These are phyloP conservation scores for Penicillium decumbens DNA, from an alignment of 2,329 filamentous ascomycete genomes.

Conservation along the genomic window DNA sequence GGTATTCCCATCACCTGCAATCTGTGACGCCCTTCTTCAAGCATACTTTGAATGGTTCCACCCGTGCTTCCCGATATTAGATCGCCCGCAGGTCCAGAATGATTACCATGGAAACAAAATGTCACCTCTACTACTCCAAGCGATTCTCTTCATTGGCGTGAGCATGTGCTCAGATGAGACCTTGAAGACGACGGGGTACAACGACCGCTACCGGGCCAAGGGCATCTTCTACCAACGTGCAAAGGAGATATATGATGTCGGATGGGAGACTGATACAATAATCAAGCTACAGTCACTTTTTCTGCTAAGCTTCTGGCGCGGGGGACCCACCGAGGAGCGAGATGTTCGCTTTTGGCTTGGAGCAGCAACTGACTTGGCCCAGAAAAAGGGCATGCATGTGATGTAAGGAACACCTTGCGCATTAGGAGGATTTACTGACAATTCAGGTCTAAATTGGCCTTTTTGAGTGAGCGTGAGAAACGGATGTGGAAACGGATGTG, in stretches of 20 bases:
- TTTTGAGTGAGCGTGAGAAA: constrained; percentile 29
- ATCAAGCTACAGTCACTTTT: constrained; percentile 51
- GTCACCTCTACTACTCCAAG: constrained; percentile 50
- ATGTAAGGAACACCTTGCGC: constrained; percentile 19
- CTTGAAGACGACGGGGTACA: constrained; percentile 46
- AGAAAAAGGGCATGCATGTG: constrained; percentile 43
- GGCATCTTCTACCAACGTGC: constrained; percentile 49
- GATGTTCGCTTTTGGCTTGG: constrained; percentile 51
- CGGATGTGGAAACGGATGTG: constrained; percentile 47
- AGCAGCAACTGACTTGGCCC: constrained; percentile 50
- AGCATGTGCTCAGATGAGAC: constrained; percentile 50
- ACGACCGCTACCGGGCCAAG: constrained; percentile 49
- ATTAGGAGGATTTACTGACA: background rate
- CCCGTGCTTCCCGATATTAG: constrained; percentile 53
- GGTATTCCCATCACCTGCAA: constrained; percentile 43
- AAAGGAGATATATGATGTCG: constrained; percentile 51
- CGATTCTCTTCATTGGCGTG: constrained; percentile 53
- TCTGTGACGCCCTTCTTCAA: constrained; percentile 44
- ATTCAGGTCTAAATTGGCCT: constrained; percentile 30
- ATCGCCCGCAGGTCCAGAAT: constrained; percentile 44
- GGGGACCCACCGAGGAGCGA: constrained; percentile 47
- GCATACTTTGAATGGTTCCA: constrained; percentile 57
- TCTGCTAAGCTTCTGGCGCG: constrained; percentile 54
- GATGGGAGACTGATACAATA: constrained; percentile 50
- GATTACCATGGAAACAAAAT: constrained; percentile 41